These are phyloP conservation scores for Gossypium bickii DNA, from an alignment of 345 rosid genomes.

Conservation along the genomic window DNA sequence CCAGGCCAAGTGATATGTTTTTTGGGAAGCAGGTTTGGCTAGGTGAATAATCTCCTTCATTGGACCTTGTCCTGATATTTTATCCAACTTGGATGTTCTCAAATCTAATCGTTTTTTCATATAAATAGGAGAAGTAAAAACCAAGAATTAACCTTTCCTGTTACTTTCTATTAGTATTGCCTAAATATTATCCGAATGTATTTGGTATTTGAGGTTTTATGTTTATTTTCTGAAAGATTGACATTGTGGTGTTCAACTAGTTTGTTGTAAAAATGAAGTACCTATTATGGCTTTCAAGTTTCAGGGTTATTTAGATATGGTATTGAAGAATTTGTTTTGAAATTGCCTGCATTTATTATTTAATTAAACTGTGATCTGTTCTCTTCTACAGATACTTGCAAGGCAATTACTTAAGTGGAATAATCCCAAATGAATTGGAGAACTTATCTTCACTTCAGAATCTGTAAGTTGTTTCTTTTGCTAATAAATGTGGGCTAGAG, in stretches of 20 bases:
- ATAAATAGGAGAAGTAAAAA: neutral
- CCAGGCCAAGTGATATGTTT: neutral
- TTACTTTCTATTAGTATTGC: neutral
- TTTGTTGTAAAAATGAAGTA: constrained; percentile 21
- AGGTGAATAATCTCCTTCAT: neutral
- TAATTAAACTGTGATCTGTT: constrained; percentile 1
- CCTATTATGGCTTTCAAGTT: neutral
- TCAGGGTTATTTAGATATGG: neutral
- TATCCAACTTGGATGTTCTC: neutral
- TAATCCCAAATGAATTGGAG: constrained; percentile 77
- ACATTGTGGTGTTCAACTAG: neutral
- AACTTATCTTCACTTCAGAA: constrained; percentile 56
- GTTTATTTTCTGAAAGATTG: neutral
- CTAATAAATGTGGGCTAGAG: neutral
- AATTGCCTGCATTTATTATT: neutral
- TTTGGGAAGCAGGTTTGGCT: neutral
- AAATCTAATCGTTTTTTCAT: neutral
- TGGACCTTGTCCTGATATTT: neutral
- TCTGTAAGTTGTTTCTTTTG: constrained; percentile 50
- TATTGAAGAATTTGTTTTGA: neutral
- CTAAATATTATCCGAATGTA: neutral
- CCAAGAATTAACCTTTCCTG: neutral
- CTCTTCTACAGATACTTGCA: constrained; percentile 64
- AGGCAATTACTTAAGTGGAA: constrained; percentile 78
- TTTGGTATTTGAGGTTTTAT: neutral